Evolutionary conservation across 2,329 filamentous ascomycete genomes (phyloP).

Genomic region (Raffaelea deltoideospora): DNA sequence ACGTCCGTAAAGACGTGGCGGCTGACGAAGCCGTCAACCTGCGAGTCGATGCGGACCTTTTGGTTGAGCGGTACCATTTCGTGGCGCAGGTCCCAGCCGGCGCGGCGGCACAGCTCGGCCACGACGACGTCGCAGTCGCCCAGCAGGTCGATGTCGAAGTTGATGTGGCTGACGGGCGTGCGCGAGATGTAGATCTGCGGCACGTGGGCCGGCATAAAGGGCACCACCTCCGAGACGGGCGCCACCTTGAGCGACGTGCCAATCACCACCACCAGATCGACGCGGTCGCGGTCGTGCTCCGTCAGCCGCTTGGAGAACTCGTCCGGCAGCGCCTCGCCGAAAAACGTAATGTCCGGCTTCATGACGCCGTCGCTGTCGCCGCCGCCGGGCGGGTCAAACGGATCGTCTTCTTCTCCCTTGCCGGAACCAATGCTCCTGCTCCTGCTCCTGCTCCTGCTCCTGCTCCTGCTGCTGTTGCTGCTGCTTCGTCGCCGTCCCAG

Average conservation of each 20-base stretch:
- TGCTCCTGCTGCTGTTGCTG: too few species aligned
- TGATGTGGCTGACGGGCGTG: slow-evolving; percentile 72
- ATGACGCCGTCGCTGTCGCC: slow-evolving; percentile 51
- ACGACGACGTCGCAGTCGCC: slow-evolving; percentile 90
- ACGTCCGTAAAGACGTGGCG: slow-evolving; percentile 25
- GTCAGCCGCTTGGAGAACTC: slow-evolving; percentile 69
- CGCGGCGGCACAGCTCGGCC: slow-evolving; percentile 66
- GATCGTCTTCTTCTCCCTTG: too few species aligned
- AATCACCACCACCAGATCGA: slow-evolving; percentile 88
- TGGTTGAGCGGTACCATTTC: slow-evolving; percentile 66
- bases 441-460: too few species aligned
- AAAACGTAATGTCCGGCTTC: slow-evolving; percentile 98
- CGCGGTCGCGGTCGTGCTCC: slow-evolving; percentile 63
- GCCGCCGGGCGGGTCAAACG: slow-evolving; percentile 22
- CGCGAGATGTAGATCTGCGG: slow-evolving; percentile 85
- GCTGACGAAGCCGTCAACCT: slow-evolving; percentile 27
- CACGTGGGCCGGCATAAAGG: slow-evolving; percentile 60
- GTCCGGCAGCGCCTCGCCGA: slow-evolving; percentile 77
- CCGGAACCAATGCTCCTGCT: too few species aligned
- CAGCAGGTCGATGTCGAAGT: slow-evolving; percentile 93
- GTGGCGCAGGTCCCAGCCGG: slow-evolving; percentile 67
- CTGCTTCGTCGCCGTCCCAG: slow-evolving; percentile 23
- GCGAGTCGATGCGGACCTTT: slow-evolving; percentile 37
- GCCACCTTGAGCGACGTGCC: slow-evolving; percentile 93
- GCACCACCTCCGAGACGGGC: slow-evolving; percentile 82